Conservation (phyloP, 306 rosid species). For the Psophocarpus tetragonolobus region DNA sequence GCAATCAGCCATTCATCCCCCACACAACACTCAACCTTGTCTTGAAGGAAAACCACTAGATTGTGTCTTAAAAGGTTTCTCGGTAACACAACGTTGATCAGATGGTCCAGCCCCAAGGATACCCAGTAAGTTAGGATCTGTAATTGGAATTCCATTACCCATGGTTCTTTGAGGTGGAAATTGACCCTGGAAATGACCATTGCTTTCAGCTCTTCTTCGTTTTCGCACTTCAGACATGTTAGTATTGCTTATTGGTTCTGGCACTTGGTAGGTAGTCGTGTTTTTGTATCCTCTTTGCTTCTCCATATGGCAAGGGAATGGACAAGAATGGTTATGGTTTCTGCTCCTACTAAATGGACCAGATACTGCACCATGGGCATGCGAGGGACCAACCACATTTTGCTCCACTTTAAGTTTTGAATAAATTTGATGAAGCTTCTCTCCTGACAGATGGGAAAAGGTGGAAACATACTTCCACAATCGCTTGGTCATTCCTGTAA, state of each 20-base stretch:
- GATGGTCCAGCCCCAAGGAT: conserved; percentile 98
- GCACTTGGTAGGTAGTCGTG: conserved; percentile 42
- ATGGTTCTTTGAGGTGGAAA: conserved; percentile 59
- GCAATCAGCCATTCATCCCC: conserved; percentile 43
- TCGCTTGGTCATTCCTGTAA: conserved; percentile 86
- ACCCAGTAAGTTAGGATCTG: conserved; percentile 79
- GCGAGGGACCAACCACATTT: conserved; percentile 77
- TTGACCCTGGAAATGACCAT: conserved; percentile 60
- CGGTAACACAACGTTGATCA: conserved; percentile 62
- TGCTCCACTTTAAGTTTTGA: conserved; percentile 81
- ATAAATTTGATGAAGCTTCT: conserved; percentile 86
- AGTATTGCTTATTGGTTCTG: conserved; percentile 60
- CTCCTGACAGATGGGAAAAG: conserved; percentile 93
- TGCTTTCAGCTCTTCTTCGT: conserved; percentile 74
- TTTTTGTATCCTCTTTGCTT: conserved; percentile 66
- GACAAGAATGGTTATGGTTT: conserved; percentile 20
- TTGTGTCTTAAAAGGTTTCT: conserved; percentile 65
- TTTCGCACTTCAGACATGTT: conserved; percentile 85
- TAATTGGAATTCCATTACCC: conserved; percentile 53
- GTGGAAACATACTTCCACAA: conserved; percentile 98
- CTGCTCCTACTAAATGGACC: conserved; percentile 60
- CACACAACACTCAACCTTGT: conserved; percentile 54
- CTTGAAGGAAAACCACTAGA: conserved; percentile 65
- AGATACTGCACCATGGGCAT: conserved; percentile 58
- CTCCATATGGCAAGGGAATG: conserved; percentile 50